These are phyloP conservation scores for Pseudogymnoascus sp. DNA, from an alignment of 2,329 filamentous ascomycete genomes.

Conservation along the genomic window DNA sequence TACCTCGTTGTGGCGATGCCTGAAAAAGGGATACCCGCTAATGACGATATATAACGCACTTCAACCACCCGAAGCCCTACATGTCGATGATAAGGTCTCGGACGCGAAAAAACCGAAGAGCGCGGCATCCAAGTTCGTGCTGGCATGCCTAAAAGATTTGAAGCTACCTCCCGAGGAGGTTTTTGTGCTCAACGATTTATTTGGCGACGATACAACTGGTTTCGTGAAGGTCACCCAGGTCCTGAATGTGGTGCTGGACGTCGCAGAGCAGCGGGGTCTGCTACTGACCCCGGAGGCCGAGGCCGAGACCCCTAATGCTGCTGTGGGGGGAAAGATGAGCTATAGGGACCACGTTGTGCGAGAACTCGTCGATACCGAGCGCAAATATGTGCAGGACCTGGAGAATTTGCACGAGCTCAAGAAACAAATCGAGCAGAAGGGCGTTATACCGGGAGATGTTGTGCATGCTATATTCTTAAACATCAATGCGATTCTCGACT, in stretches of 20 bases:
- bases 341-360: constrained; percentile 81
- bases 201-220: constrained; percentile 89
- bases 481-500: constrained; percentile 88
- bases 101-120: constrained; percentile 77
- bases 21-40: constrained; percentile 76
- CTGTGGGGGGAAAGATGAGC: constrained; percentile 55
- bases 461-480: constrained; percentile 96
- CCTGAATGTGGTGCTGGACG: constrained; percentile 85
- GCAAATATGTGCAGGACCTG: constrained; percentile 95
- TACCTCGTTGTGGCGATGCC: constrained; percentile 80
- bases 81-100: constrained; percentile 55
- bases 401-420: constrained; percentile 92
- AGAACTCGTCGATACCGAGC: constrained; percentile 88
- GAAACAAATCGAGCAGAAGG: constrained; percentile 79
- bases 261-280: constrained; percentile 70
- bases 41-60: constrained; percentile 85
- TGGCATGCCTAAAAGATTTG: constrained; percentile 78
- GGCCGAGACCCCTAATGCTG: constrained; percentile 40
- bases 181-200: constrained; percentile 86
- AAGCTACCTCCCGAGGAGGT: constrained; percentile 73
- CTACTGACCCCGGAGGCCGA: constrained; percentile 56
- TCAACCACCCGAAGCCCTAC: constrained; percentile 60
- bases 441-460: constrained; percentile 78
- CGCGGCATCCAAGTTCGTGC: constrained; percentile 85
- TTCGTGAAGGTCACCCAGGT: constrained; percentile 96